These are phyloP conservation scores for Sporobolomyces phaffii DNA, from an alignment of 768 basidiomycete species.

Conservation along the genomic window DNA sequence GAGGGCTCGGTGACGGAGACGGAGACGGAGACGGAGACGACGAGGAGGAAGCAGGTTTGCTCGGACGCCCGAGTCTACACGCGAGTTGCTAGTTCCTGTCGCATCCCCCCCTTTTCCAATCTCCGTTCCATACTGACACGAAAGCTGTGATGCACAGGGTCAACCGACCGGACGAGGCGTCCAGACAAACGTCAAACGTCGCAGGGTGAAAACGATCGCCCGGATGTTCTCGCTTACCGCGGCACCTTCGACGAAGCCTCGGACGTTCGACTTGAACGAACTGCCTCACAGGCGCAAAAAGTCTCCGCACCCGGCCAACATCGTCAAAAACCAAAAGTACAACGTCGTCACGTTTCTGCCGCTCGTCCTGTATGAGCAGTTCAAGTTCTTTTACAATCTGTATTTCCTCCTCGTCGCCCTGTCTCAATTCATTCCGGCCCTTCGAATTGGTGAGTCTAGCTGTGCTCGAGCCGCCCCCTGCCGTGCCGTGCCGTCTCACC, in stretches of 20 bases:
- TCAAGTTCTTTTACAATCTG: constrained; percentile 99
- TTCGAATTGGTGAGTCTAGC: constrained; percentile 73
- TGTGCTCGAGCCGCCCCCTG: not conserved
- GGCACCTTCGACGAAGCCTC: constrained; percentile 15
- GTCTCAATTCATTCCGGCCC: constrained; percentile 88
- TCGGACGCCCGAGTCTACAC: constrained; percentile 10
- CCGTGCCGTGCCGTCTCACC: no score
- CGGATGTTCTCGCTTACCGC: constrained; percentile 15
- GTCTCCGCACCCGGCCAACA: constrained; percentile 62
- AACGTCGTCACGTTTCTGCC: constrained; percentile 94
- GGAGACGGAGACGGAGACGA: constrained; percentile 12
- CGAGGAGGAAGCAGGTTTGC: constrained; percentile 28
- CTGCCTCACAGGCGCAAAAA: constrained; percentile 1
- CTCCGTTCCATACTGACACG: not conserved
- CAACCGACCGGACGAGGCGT: not conserved
- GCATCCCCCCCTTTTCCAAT: no score
- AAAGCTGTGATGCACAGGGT: not conserved
- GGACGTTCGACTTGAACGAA: constrained; percentile 38
- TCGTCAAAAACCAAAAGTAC: constrained; percentile 96
- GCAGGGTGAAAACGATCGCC: not conserved
- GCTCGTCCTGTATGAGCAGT: constrained; percentile 95
- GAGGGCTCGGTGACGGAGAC: no score
- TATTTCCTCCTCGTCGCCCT: constrained; percentile 96
- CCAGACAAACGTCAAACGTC: constrained; percentile 3
- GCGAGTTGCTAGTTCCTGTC: no score